Evolutionary conservation across 2,329 filamentous ascomycete genomes (phyloP), one percentile per base, ranked within the genome.

Genomic region (Harringtonia lauricola): DNA sequence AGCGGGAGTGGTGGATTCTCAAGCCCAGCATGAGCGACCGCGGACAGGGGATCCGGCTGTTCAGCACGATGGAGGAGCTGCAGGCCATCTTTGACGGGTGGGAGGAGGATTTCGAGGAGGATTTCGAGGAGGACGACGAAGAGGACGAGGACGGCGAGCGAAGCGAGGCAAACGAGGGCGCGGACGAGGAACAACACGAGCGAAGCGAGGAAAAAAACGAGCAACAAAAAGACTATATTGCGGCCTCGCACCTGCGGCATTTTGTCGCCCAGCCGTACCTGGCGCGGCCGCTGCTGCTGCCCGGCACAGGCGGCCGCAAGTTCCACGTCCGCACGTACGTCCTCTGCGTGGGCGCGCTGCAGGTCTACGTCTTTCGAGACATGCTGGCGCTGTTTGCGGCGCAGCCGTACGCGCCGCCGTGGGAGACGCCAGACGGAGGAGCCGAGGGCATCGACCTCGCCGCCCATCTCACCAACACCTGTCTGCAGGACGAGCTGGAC

Each of bases 21-120:
- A 98, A 98, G 64, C 90, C 92, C 0, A 84, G 90, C 9, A 96
- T 98, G 92, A 95, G 87, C 60, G 92, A 98, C 59, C 76, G 90
- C 21, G 92, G 90, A 0, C 89, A 95, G 59, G 92, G 92, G 1
- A 95, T 98, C 46, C 69, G 86, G 33, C 67, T 98, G 1, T 98
- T 98, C 61, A 85, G 79, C 54, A 86, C 79, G 3, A 85, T 92
- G 67, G 79, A 82, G 44, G 81, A 94, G 57, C 66, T 98, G n/a
- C 82, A 83, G 48, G 72, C 59, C 14, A 92, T 98, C 43, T 98
- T 96, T 57, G 87, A 95, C 52, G 81, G 77, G 45, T 98, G 92
- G 88, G 90, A 95, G 59, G 78, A 70, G 15, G 76, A 78, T 4
- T 60, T 68, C 5, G 74, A 78, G 1, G 80, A 83, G 36, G 76